These are phyloP conservation scores for Abelmoschus esculentus DNA, from an alignment of 345 rosid genomes.

Conservation along the genomic window DNA sequence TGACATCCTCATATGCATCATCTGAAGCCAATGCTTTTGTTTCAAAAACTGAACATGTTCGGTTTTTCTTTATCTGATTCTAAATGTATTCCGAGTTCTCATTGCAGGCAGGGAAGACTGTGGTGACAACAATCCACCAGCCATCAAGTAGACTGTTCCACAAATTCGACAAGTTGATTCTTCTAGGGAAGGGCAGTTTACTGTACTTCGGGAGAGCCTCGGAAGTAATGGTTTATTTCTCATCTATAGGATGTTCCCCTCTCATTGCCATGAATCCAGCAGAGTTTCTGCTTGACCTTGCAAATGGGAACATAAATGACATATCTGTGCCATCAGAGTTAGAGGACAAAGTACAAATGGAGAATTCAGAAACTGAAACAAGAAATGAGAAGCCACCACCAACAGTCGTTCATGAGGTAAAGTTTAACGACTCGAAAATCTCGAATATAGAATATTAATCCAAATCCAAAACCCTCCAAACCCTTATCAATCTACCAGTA, in stretches of 20 bases:
- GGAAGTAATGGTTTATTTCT: constrained; percentile 68
- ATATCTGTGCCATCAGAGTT: constrained; percentile 89
- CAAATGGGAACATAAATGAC: constrained; percentile 78
- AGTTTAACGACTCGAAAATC: not conserved
- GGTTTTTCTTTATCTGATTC: not conserved
- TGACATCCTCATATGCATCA: constrained; percentile 4
- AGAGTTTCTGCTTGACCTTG: constrained; percentile 92
- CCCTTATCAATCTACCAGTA: not conserved
- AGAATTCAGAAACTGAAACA: constrained; percentile 38
- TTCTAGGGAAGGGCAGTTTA: constrained; percentile 84
- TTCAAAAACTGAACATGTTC: not conserved
- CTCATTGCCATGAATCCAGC: constrained; percentile 94
- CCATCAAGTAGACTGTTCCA: constrained; percentile 95
- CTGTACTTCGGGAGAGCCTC: constrained; percentile 93
- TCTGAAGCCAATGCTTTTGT: not conserved
- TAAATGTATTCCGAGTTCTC: not conserved
- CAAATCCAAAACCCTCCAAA: too few species aligned
- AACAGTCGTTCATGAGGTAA: constrained; percentile 66
- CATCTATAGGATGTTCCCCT: constrained; percentile 86
- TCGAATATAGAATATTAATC: too few species aligned
- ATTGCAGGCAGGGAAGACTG: constrained; percentile 81
- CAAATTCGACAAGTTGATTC: constrained; percentile 86
- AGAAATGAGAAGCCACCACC: constrained; percentile 70
- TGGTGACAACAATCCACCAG: constrained; percentile 94
- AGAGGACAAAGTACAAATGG: constrained; percentile 81